Evolutionary conservation across 129 eudicot genomes (phyloP), one percentile per base, ranked within the genome.

Genomic region (Pittosporum tobira): DNA sequence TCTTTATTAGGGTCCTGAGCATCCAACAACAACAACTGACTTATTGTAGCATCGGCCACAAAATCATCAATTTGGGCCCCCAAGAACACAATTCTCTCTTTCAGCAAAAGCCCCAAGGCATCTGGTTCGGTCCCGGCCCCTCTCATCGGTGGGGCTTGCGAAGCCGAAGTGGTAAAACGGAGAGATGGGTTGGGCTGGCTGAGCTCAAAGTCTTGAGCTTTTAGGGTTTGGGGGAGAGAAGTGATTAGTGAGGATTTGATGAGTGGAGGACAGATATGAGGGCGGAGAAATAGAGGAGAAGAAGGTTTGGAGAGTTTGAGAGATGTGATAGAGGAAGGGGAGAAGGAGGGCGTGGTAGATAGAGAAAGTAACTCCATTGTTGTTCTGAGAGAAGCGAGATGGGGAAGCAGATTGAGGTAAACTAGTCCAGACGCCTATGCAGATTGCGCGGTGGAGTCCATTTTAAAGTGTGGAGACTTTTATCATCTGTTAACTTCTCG

Each of bases 21-120:
- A 71, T 91, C 99, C 74, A 91, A 63, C 85, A 87, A 62, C 26
- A 93, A 71, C 74, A 93, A 61, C 85, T 93, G 94, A 81, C 99
- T 87, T 36, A 87, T 79, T 23, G 84, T 75, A 59, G 88, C 75
- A 63, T 93, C 99, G n/a, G 99, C 99, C 29, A 78, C 81, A 54
- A 85, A 82, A 70, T 89, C 97, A 59, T 89, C 95, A 56, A 90
- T 90, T 19, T 65, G 61, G 54, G 67, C 68, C 15, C 94, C 94
- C 74, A 90, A 59, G 38, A 90, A 90, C 50, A 90, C 89, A 4
- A 90, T 90, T 64, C 97, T 82, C 58, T 90, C 97, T 45, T 51
- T 87, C 26, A 90, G 70, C 57, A 90, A 29, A 54, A 90, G 55
- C 31, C 98, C 95, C 94, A 86, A 83, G 2, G 75, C 95, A 48